These are phyloP conservation scores for Dichotomocladium elegans DNA, from an alignment of 371 early-diverging fungal genomes.

Conservation along the genomic window DNA sequence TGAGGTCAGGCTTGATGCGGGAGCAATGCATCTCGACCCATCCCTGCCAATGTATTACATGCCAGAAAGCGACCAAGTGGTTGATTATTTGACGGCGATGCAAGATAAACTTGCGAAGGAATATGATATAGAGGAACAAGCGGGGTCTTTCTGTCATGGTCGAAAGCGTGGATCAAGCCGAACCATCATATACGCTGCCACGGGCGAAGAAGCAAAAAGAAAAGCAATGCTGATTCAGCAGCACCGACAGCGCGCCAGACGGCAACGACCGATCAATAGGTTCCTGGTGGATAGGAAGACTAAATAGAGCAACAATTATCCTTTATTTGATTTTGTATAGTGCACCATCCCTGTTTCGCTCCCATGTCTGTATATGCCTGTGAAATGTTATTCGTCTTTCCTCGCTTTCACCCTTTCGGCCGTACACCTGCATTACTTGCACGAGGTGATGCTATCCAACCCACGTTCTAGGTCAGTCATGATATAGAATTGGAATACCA, in stretches of 20 bases:
- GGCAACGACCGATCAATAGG: constrained; percentile 3
- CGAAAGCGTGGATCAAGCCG: constrained; percentile 5
- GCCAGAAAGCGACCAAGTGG: constrained; percentile 37
- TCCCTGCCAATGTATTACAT: constrained; percentile 35
- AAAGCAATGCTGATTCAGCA: constrained; percentile 4
- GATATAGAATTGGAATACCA: too few relatives aligned
- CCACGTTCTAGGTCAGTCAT: too few relatives aligned
- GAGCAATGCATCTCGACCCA: constrained; percentile 7
- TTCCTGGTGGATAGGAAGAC: constrained; percentile 4
- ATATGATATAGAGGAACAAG: not conserved
- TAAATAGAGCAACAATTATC: too few relatives aligned
- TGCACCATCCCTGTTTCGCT: too few relatives aligned
- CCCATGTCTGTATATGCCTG: too few relatives aligned
- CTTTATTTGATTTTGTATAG: too few relatives aligned
- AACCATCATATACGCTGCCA: not conserved
- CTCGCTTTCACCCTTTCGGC: too few relatives aligned
- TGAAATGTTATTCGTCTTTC: too few relatives aligned
- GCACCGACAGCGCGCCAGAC: constrained; percentile 6
- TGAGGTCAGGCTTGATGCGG: not conserved
- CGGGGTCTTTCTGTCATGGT: too few relatives aligned
- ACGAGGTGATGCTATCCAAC: too few relatives aligned
- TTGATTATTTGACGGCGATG: constrained; percentile 33
- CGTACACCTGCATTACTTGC: too few relatives aligned
- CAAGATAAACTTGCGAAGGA: constrained; percentile 18
- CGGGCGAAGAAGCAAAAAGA: constrained; percentile 3